Conservation (phyloP, 352 stramenopile species). For the Phytophthora tentaculata region DNA sequence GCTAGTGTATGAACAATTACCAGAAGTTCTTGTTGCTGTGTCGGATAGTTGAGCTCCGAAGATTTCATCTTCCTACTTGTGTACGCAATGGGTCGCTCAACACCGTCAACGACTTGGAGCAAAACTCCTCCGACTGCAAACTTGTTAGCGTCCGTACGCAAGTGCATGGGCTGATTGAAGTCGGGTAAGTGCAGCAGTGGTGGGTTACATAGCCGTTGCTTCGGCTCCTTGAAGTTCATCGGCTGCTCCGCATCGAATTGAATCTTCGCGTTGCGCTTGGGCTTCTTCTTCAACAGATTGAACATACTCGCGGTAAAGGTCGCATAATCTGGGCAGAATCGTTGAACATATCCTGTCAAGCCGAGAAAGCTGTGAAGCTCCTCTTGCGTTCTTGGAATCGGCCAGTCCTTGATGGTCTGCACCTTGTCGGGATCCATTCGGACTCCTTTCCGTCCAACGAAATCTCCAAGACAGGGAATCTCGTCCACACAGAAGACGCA, state of each 20-base stretch:
- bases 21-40: constrained; percentile 12
- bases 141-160: constrained; percentile 11
- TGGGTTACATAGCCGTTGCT: neutral
- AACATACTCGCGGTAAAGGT: constrained; percentile 1
- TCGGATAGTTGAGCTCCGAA: constrained; percentile 23
- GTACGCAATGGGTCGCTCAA: neutral
- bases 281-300: neutral
- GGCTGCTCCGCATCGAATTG: neutral
- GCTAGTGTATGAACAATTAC: constrained; percentile 4
- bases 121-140: constrained; percentile 7
- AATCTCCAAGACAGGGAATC: constrained; percentile 5
- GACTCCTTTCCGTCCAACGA: constrained; percentile 5
- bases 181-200: neutral
- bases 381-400: constrained; percentile 3
- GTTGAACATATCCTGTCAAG: constrained; percentile 1
- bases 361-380: constrained; percentile 7
- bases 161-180: constrained; percentile 4
- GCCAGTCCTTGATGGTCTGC: constrained; percentile 9
- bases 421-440: constrained; percentile 12
- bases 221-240: neutral
- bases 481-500: constrained; percentile 6
- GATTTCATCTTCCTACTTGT: constrained; percentile 17
- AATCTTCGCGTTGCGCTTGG: constrained; percentile 3
- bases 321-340: constrained; percentile 5
- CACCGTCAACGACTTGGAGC: neutral